Base-by-base conservation (phyloP, 2,329 filamentous ascomycete genomes). In the Colletotrichum caudatum region DNA sequence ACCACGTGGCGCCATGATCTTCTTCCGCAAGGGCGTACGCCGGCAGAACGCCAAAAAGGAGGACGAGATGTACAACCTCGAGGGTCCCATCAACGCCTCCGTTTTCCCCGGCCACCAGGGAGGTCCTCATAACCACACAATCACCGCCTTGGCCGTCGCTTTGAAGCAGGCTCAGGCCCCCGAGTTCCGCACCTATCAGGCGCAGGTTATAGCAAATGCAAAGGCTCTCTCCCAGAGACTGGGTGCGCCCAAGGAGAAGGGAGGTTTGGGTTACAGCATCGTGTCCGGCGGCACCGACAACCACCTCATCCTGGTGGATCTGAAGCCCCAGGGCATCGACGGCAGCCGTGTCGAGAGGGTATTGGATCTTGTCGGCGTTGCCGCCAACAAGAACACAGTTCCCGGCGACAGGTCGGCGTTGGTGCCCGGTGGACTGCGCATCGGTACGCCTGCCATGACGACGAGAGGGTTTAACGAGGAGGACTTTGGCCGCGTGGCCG, bases 381-480 rank as follows among this genome's bases (percentile, higher is more conserved):
- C 96, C n/a, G 93, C 93, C 80, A 99, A 99, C 88, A 99, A 99
- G 89, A 99, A 99, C 85, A 98, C 96, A 9, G 95, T 98, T 0
- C 96, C 96, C 1, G 96, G 95, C 54, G 96, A 99, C 84, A 94
- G 92, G 80, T 97, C 94, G 0, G 96, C 96, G 1, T 89, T 99
- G 79, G 94, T 95, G 74, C 96, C 96, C 18, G 95, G 95, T 75
- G 96, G 96, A 74, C 88, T 99, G 75, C 92, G 96, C 75, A 95
- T 99, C 84, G 96, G 96, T 67, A 96, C 95, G 0, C 96, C 96
- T 0, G 96, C 96, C 76, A 99, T 99, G 96, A 98, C 96, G 29
- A 97, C 94, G 23, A 91, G 96, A 73, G 96, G 95, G n/a, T 95
- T 99, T 81, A 89, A 88, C 76, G 91, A 95, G 78, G 90, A 92